These are phyloP conservation scores for Cryphonectria nitschkei DNA, from an alignment of 2,329 filamentous ascomycete species.

Conservation along the genomic window DNA sequence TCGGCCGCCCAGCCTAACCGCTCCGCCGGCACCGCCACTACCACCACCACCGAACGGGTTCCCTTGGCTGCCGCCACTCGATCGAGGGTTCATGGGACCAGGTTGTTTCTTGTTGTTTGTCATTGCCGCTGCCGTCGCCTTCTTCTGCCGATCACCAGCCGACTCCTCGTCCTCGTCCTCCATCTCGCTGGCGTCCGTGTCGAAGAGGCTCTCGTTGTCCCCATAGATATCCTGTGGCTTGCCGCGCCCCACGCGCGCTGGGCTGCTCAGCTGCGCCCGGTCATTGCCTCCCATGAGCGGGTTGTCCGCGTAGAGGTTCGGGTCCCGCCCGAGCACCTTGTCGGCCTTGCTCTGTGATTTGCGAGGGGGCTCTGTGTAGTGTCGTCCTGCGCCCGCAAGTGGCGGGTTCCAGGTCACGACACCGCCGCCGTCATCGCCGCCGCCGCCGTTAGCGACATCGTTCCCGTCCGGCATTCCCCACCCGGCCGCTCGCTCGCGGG, in stretches of 20 bases:
- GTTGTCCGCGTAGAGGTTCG: constrained; percentile 57
- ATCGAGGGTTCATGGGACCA: constrained; percentile 44
- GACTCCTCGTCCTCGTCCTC: constrained; percentile 41
- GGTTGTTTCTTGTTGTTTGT: constrained; percentile 40
- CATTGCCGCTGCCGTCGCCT: constrained; percentile 38
- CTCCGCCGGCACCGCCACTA: constrained; percentile 43
- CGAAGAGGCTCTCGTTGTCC: constrained; percentile 37
- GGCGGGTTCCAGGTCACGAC: constrained; percentile 35
- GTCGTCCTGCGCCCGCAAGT: constrained; percentile 35
- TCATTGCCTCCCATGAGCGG: constrained; percentile 40
- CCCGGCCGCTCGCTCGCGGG: constrained; percentile 67
- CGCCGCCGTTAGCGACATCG: constrained; percentile 12
- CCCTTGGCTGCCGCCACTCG: constrained; percentile 51
- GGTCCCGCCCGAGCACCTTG: constrained; percentile 60
- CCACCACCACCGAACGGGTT: constrained; percentile 42
- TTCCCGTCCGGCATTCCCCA: constrained; percentile 57
- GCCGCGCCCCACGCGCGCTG: constrained; percentile 48
- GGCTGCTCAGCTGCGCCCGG: constrained; percentile 53
- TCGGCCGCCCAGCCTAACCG: constrained; percentile 35
- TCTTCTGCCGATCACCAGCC: constrained; percentile 34
- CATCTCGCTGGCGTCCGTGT: constrained; percentile 35
- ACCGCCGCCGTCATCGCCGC: constrained; percentile 21
- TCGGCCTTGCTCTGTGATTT: constrained; percentile 59
- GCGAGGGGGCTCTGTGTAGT: constrained; percentile 39
- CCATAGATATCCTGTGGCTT: constrained; percentile 34